These are phyloP conservation scores for Botrytis sinoallii DNA, from an alignment of 2,329 filamentous ascomycete genomes.

Conservation along the genomic window DNA sequence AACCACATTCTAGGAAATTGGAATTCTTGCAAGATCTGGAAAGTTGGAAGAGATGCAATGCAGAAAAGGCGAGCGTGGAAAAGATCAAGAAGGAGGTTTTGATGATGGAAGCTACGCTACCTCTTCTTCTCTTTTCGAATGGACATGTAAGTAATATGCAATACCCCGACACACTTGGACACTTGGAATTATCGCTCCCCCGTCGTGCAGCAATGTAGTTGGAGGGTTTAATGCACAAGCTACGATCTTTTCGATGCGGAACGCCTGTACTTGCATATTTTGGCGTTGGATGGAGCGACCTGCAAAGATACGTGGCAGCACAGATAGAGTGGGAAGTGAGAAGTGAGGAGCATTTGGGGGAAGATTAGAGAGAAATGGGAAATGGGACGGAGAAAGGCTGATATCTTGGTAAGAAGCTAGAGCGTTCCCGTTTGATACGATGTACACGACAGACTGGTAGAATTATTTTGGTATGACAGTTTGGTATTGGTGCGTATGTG, in stretches of 20 bases:
- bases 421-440: neutral
- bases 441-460: slow-evolving; percentile 2
- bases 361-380: neutral
- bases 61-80: neutral
- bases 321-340: slow-evolving; percentile 18
- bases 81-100: neutral
- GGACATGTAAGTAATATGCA: slow-evolving; percentile 14
- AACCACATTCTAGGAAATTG: slow-evolving; percentile 2
- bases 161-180: slow-evolving; percentile 26
- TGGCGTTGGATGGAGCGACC: slow-evolving; percentile 27
- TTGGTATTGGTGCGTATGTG: neutral
- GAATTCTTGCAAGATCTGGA: neutral
- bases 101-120: neutral
- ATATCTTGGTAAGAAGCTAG: neutral
- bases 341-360: neutral
- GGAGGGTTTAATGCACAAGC: slow-evolving; percentile 26
- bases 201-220: slow-evolving; percentile 24
- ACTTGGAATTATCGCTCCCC: slow-evolving; percentile 23
- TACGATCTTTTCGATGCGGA: slow-evolving; percentile 26
- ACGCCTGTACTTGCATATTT: slow-evolving; percentile 33
- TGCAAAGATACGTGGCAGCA: slow-evolving; percentile 36
- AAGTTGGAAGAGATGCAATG: neutral
- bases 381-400: neutral
- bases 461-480: neutral
- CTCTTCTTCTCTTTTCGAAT: slow-evolving; percentile 11